phyloP scores from a whole-genome alignment of 805 yeast genomes.

The Wickerhamomyces chambardii region DNA sequence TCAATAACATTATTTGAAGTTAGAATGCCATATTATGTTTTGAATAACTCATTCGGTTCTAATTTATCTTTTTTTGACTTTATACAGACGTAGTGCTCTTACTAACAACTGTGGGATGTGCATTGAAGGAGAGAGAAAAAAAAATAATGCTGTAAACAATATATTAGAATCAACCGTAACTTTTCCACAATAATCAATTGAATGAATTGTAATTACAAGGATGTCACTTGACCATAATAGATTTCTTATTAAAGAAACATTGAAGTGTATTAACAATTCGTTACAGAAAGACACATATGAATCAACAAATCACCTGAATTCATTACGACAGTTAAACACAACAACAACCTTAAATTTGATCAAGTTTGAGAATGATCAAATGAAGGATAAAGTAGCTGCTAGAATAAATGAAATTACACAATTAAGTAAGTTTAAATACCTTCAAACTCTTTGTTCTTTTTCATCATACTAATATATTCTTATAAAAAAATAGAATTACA shows the following conservation, averaged over 20 bases:
- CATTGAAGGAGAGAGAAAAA: too few relatives aligned
- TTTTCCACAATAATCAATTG: too few relatives aligned
- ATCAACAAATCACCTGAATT: slow-evolving; percentile 31
- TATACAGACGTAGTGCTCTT: too few relatives aligned
- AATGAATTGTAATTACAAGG: too few relatives aligned
- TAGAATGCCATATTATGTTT: too few relatives aligned
- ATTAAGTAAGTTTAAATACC: slow-evolving; percentile 4
- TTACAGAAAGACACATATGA: slow-evolving; percentile 29
- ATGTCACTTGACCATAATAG: too few relatives aligned
- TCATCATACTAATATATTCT: background rate
- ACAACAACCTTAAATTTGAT: slow-evolving; percentile 44
- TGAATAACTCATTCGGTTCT: too few relatives aligned
- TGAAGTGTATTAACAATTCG: slow-evolving; percentile 23
- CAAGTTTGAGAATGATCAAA: slow-evolving; percentile 29
- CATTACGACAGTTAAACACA: slow-evolving; percentile 48
- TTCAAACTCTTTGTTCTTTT: background rate
- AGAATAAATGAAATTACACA: slow-evolving; percentile 11
- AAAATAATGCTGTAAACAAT: too few relatives aligned
- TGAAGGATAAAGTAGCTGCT: slow-evolving; percentile 11
- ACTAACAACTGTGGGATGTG: too few relatives aligned
- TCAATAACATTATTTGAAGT: too few relatives aligned
- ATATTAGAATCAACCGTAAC: too few relatives aligned
- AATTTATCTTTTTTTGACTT: too few relatives aligned
- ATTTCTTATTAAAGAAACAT: slow-evolving; percentile 14
- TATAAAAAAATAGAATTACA: slow-evolving; percentile 9